A percentile compares a stretch with the other conserved stretches of the same genome.
phyloP scores from a whole-genome alignment of 2,329 filamentous ascomycete genomes.

The Xenoacremonium recifei region DNA sequence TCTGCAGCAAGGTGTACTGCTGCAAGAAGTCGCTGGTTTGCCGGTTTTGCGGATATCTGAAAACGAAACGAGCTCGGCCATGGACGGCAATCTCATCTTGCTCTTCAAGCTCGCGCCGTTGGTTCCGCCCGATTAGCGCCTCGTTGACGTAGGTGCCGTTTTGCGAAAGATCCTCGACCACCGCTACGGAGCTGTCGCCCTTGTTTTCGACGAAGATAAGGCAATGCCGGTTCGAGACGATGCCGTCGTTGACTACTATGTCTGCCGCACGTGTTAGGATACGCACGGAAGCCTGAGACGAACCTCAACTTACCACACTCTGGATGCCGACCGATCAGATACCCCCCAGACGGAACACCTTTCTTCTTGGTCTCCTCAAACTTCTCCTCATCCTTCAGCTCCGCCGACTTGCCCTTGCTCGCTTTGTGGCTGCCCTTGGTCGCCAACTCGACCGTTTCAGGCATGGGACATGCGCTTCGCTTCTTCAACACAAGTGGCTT shows the following conservation, averaged over 20 bases:
- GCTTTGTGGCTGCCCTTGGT: constrained; percentile 38
- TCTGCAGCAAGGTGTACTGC: constrained; percentile 80
- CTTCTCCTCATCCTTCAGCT: constrained; percentile 53
- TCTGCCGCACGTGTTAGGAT: constrained; percentile 46
- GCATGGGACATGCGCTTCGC: constrained; percentile 66
- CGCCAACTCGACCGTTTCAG: constrained; percentile 41
- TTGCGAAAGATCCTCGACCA: constrained; percentile 89
- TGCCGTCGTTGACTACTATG: constrained; percentile 70
- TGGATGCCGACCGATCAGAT: constrained; percentile 86
- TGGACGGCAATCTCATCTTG: constrained; percentile 88
- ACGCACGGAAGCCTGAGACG: too few species aligned
- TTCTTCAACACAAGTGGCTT: constrained; percentile 72
- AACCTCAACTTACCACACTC: constrained; percentile 74
- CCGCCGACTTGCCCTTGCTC: constrained; percentile 45
- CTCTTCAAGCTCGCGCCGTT: constrained; percentile 82
- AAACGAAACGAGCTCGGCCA: constrained; percentile 83
- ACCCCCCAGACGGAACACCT: constrained; percentile 72
- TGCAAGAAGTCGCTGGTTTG: constrained; percentile 77
- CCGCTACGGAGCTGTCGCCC: constrained; percentile 60
- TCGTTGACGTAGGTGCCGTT: constrained; percentile 98
- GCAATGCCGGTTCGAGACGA: constrained; percentile 85
- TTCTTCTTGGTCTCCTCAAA: constrained; percentile 63
- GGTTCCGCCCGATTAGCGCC: constrained; percentile 85
- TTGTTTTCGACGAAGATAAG: constrained; percentile 64
- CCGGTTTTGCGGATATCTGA: constrained; percentile 79